A percentile compares a stretch with the other conserved stretches of the same genome.
Conservation (phyloP, 2,329 filamentous ascomycete species). For the Aspergillus terreus region DNA sequence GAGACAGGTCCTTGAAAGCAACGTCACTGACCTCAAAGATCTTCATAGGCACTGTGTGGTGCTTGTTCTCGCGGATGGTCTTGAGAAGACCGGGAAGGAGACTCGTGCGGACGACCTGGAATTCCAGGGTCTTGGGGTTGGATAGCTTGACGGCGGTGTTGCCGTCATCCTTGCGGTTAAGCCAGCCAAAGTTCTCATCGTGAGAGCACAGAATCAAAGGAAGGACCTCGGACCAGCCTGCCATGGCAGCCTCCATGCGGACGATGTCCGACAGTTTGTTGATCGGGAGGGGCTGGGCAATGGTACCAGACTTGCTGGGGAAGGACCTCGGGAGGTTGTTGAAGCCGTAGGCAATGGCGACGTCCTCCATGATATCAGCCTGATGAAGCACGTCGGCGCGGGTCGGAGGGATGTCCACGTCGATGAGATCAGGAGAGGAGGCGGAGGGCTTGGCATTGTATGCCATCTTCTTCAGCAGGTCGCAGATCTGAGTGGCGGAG, state of each 20-base stretch:
- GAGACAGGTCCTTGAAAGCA: constrained; percentile 76
- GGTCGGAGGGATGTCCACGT: constrained; percentile 81
- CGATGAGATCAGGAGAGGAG: constrained; percentile 65
- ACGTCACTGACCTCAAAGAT: constrained; percentile 91
- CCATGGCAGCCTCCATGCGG: constrained; percentile 82
- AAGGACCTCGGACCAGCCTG: constrained; percentile 94
- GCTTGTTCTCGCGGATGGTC: constrained; percentile 90
- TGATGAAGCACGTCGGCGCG: constrained; percentile 93
- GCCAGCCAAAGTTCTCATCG: constrained; percentile 95
- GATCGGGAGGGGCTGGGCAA: constrained; percentile 81
- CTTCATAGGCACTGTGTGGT: constrained; percentile 82
- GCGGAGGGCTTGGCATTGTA: constrained; percentile 74
- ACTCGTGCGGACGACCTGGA: constrained; percentile 86
- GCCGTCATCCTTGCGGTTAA: constrained; percentile 86
- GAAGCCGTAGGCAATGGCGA: constrained; percentile 95
- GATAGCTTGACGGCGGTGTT: constrained; percentile 77
- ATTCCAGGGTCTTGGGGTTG: constrained; percentile 90
- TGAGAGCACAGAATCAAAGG: constrained; percentile 95
- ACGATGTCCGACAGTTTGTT: constrained; percentile 96
- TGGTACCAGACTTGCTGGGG: constrained; percentile 78
- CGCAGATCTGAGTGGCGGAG: constrained; percentile 69
- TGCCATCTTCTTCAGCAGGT: constrained; percentile 83
- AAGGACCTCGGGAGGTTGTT: constrained; percentile 88
- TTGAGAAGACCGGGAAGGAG: constrained; percentile 85
- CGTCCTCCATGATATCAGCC: constrained; percentile 98